These are phyloP conservation scores for Talaromyces liani DNA, from an alignment of 495 filamentous ascomycete species.

Conservation along the genomic window DNA sequence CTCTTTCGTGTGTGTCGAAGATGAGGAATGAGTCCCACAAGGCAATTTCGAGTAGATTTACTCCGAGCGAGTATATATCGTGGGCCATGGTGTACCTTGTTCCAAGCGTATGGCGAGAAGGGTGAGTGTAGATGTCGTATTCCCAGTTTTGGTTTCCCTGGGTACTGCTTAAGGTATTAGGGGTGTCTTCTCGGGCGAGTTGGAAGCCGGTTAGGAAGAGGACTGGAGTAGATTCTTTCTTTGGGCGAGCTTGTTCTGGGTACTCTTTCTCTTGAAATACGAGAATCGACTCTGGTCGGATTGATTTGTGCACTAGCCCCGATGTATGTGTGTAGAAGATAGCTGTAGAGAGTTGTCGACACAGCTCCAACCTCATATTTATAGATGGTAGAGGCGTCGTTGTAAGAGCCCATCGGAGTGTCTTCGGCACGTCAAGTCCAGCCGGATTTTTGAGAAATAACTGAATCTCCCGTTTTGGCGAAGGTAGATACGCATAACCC, in stretches of 20 bases:
- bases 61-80: constrained; percentile 55
- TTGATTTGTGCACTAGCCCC: background rate
- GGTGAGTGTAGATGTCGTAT: background rate
- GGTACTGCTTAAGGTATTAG: background rate
- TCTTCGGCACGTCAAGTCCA: background rate
- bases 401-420: background rate
- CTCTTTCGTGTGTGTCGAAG: background rate
- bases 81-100: constrained; percentile 42
- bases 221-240: background rate
- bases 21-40: constrained; percentile 41
- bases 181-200: background rate
- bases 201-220: background rate
- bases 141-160: background rate
- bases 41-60: constrained; percentile 51
- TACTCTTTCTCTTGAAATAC: background rate
- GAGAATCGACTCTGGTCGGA: background rate
- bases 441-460: background rate
- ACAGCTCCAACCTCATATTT: background rate
- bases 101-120: background rate
- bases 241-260: background rate
- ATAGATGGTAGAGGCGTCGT: background rate
- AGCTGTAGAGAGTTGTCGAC: background rate
- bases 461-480: background rate
- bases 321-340: background rate
- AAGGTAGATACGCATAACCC: background rate